A percentile compares a stretch with the other conserved stretches of the same genome.
These are phyloP conservation scores for Jamesozyma spencerorum DNA, from an alignment of 805 yeast species.

Conservation along the genomic window DNA sequence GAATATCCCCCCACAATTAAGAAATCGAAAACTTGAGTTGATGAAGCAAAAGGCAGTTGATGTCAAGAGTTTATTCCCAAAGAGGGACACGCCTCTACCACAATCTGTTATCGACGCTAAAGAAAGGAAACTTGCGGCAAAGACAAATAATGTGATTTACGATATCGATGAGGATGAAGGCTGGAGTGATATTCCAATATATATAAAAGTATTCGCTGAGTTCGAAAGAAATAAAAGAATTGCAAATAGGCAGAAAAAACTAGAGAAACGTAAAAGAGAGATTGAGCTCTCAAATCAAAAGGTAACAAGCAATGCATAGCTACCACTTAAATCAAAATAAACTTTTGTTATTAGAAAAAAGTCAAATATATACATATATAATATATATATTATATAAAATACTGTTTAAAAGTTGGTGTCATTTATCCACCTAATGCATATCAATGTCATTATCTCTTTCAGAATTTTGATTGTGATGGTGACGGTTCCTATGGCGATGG, in stretches of 20 bases:
- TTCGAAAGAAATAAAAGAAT: conserved; percentile 59
- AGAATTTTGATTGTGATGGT: no score
- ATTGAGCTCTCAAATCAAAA: no score
- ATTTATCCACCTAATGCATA: no score
- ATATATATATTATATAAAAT: no score
- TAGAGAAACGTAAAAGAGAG: not conserved
- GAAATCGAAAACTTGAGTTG: conserved; percentile 3
- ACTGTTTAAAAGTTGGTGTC: no score
- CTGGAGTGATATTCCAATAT: conserved; percentile 59
- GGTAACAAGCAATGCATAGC: no score
- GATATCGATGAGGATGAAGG: conserved; percentile 29
- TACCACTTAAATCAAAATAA: no score
- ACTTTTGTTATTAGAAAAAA: no score
- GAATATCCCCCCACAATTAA: conserved; percentile 33
- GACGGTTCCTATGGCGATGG: no score
- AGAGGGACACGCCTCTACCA: conserved; percentile 24
- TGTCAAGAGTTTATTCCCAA: conserved; percentile 28
- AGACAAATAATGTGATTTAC: conserved; percentile 13
- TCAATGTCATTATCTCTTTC: no score
- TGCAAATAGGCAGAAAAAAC: conserved; percentile 13
- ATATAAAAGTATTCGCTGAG: conserved; percentile 74
- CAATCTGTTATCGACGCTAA: conserved; percentile 29
- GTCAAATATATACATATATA: no score
- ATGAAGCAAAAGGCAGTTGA: not conserved
- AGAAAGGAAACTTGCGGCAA: conserved; percentile 7